phyloP scores from a whole-genome alignment of 1,284 basidiomycete species.

The Rugosomyces carneus region DNA sequence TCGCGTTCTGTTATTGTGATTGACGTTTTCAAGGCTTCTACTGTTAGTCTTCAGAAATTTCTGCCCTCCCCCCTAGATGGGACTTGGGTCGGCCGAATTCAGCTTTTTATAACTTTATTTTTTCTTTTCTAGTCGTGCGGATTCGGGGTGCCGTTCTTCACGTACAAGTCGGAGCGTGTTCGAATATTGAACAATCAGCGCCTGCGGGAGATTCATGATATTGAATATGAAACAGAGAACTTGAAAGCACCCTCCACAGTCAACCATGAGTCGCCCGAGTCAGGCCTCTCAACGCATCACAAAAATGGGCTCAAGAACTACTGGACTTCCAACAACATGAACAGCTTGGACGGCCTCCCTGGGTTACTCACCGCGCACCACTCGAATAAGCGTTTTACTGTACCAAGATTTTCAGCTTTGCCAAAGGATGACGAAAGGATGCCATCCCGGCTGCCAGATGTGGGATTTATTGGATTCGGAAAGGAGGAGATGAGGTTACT shows the following conservation, averaged over 20 bases:
- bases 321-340: constrained; percentile 36
- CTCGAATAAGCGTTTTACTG: constrained; percentile 7
- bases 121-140: constrained; percentile 40
- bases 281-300: constrained; percentile 9
- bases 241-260: no score
- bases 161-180: constrained; percentile 40
- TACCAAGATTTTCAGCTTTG: background rate
- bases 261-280: background rate
- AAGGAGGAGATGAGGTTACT: constrained; percentile 9
- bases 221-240: constrained; percentile 13
- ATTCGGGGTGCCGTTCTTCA: constrained; percentile 43
- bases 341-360: constrained; percentile 41
- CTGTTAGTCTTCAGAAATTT: constrained; percentile 27
- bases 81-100: no score
- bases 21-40: constrained; percentile 43
- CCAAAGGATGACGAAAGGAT: constrained; percentile 9
- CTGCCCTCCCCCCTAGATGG: background rate
- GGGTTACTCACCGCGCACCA: constrained; percentile 25
- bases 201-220: constrained; percentile 9
- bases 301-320: constrained; percentile 35
- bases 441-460: background rate
- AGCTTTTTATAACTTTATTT: no score
- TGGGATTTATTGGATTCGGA: background rate
- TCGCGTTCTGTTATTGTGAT: constrained; percentile 46
- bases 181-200: constrained; percentile 20